These are phyloP conservation scores for Echium plantagineum DNA, from an alignment of 257 asterid species.

Conservation along the genomic window DNA sequence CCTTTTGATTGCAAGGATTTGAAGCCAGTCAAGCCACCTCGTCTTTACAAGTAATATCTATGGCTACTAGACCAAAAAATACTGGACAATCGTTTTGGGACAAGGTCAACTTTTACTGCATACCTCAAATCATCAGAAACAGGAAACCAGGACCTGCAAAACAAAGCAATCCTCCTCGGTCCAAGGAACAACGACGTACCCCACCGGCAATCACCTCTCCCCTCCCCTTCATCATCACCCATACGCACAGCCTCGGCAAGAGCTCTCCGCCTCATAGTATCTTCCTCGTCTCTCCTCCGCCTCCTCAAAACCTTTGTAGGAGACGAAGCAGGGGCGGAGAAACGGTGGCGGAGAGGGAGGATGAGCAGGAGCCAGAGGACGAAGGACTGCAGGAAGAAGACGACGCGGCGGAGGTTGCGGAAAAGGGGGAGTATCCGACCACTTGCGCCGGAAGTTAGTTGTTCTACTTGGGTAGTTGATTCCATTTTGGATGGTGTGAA, in stretches of 20 bases:
- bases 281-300: constrained; percentile 91
- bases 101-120: neutral
- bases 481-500: too few relatives aligned
- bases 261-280: constrained; percentile 77
- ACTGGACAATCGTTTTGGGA: too few relatives aligned
- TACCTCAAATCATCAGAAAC: constrained; percentile 61
- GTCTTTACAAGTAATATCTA: too few relatives aligned
- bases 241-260: constrained; percentile 77
- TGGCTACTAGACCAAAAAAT: too few relatives aligned
- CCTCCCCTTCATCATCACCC: constrained; percentile 21
- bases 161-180: constrained; percentile 61
- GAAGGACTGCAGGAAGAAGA: constrained; percentile 45
- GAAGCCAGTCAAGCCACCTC: too few relatives aligned
- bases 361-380: constrained; percentile 67
- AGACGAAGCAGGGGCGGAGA: constrained; percentile 51
- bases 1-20: too few relatives aligned
- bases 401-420: constrained; percentile 51
- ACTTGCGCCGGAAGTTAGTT: constrained; percentile 97
- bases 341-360: constrained; percentile 47
- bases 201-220: constrained; percentile 28
- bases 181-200: constrained; percentile 74
- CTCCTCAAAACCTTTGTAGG: constrained; percentile 28
- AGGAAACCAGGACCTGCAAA: constrained; percentile 94
- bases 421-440: constrained; percentile 83
- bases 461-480: constrained; percentile 39